Percentiles rank a stretch among this genome's conserved stretches.
These are phyloP conservation scores for Echites panduratus DNA, from an alignment of 257 asterid genomes.

Conservation along the genomic window DNA sequence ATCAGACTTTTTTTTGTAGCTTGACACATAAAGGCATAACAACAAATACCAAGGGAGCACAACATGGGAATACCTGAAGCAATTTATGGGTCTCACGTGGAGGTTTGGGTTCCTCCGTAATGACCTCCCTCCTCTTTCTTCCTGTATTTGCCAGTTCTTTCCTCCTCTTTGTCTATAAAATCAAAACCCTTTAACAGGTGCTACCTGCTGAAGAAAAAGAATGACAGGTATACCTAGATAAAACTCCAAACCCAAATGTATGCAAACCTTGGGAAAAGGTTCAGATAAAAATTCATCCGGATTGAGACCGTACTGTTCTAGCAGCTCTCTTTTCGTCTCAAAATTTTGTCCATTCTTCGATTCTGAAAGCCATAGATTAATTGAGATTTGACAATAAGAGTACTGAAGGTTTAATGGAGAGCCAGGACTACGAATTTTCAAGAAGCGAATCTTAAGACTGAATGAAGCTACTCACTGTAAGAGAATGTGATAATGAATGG, in stretches of 20 bases:
- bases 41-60: not conserved
- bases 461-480: constrained; percentile 42
- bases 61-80: constrained; percentile 60
- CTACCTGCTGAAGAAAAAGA: not conserved
- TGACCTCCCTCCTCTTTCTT: constrained; percentile 22
- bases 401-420: not conserved
- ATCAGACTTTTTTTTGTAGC: not conserved
- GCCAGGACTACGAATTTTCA: not conserved
- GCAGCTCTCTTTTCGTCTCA: constrained; percentile 56
- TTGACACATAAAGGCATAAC: not conserved
- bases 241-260: not conserved
- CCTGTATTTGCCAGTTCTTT: constrained; percentile 39
- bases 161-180: constrained; percentile 48
- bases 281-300: constrained; percentile 65
- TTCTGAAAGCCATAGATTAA: constrained; percentile 36
- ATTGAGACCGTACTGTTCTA: constrained; percentile 70
- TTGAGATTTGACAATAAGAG: not conserved
- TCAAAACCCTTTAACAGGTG: not conserved
- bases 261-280: constrained; percentile 56
- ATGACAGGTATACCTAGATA: not conserved
- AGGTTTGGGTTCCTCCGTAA: constrained; percentile 48
- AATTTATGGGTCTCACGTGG: constrained; percentile 88
- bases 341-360: constrained; percentile 35
- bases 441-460: not conserved
- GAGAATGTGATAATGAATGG: constrained; percentile 39